phyloP scores from a whole-genome alignment of 805 yeast genomes.

The Lipomyces kockii region DNA sequence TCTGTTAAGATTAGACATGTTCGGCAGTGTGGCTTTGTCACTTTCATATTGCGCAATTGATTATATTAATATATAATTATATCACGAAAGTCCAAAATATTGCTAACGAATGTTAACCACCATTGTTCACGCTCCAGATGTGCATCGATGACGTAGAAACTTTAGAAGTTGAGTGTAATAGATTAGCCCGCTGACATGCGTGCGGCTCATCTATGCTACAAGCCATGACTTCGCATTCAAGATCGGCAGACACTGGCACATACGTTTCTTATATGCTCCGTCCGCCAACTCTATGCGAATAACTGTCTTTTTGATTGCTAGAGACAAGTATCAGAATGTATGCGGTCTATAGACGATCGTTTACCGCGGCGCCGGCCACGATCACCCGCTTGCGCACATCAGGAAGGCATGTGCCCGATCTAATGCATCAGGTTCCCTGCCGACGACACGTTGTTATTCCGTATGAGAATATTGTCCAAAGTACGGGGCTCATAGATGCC shows the following conservation, averaged over 20 bases:
- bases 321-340: neutral
- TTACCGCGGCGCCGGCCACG: neutral
- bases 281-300: neutral
- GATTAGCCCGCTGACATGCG: neutral
- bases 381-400: neutral
- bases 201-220: neutral
- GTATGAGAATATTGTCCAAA: conserved; percentile 16
- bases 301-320: no score
- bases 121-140: no score
- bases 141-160: neutral
- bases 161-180: neutral
- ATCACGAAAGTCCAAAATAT: no score
- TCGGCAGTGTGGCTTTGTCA: no score
- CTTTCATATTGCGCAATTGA: no score
- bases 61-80: no score
- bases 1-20: no score
- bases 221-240: no score
- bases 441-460: conserved; percentile 3
- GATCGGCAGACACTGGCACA: no score
- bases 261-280: no score
- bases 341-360: neutral
- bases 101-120: no score
- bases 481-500: conserved; percentile 32
- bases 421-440: neutral
- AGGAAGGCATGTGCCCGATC: neutral